phyloP scores from a whole-genome alignment of 257 asterid genomes.

The Sherardia arvensis region DNA sequence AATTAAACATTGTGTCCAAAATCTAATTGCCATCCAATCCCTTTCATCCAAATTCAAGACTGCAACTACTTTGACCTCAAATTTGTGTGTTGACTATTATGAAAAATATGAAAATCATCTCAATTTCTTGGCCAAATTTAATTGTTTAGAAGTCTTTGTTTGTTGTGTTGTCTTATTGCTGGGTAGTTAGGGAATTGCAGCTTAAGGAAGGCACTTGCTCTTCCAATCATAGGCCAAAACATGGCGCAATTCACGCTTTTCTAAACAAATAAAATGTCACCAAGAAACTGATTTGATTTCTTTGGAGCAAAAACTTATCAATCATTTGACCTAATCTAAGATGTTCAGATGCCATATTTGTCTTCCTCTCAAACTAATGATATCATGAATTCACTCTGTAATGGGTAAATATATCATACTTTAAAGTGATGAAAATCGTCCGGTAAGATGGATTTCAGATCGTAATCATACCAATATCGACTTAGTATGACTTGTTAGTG shows the following conservation, averaged over 20 bases:
- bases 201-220: neutral
- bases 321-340: neutral
- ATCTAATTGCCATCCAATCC: neutral
- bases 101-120: neutral
- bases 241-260: conserved; percentile 16
- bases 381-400: no score
- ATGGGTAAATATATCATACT: no score
- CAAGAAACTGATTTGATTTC: neutral
- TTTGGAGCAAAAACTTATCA: neutral
- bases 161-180: neutral
- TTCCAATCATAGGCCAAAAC: conserved; percentile 5
- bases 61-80: neutral
- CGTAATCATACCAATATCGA: no score
- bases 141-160: neutral
- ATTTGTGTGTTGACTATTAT: neutral
- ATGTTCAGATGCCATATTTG: neutral
- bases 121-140: neutral
- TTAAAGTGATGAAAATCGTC: no score
- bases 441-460: no score
- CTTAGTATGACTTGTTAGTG: no score
- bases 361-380: neutral
- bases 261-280: neutral
- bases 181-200: neutral
- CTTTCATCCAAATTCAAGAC: neutral
- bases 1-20: neutral